Percentiles rank a stretch among this genome's conserved stretches.
phyloP scores from a whole-genome alignment of 495 filamentous ascomycete genomes.

The Aspergillus mulundensis region DNA sequence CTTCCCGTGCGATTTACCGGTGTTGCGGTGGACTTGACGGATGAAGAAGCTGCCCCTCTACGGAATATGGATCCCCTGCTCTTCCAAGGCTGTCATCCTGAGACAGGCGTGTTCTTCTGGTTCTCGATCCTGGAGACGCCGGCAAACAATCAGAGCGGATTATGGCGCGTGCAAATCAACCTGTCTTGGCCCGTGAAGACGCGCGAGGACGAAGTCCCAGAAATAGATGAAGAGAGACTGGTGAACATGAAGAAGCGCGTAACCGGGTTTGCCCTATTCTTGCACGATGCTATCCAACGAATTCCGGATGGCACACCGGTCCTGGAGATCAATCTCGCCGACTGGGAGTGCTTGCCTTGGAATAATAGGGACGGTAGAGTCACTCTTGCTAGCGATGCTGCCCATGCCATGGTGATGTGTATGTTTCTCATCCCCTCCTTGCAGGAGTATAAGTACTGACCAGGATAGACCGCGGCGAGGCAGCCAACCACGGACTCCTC shows the following conservation, averaged over 20 bases:
- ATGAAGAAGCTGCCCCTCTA: slow-evolving; percentile 35
- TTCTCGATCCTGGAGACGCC: slow-evolving; percentile 42
- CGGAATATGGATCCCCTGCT: slow-evolving; percentile 53
- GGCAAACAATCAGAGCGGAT: slow-evolving; percentile 8
- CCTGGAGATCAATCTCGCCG: slow-evolving; percentile 47
- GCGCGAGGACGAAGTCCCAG: slow-evolving; percentile 30
- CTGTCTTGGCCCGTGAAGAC: slow-evolving; percentile 31
- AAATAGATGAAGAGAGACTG: slow-evolving; percentile 34
- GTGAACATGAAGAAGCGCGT: slow-evolving; percentile 49
- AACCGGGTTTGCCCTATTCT: slow-evolving; percentile 48
- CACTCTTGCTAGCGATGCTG: slow-evolving; percentile 55
- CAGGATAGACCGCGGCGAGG: slow-evolving; percentile 46
- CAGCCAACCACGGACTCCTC: slow-evolving; percentile 52
- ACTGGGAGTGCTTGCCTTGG: slow-evolving; percentile 45
- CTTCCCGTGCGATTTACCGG: slow-evolving; percentile 26
- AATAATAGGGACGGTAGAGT: slow-evolving; percentile 45
- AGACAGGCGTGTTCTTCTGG: slow-evolving; percentile 51
- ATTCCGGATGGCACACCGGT: slow-evolving; percentile 42
- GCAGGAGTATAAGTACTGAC: background rate
- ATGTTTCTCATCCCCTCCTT: slow-evolving; percentile 15
- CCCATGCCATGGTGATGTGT: slow-evolving; percentile 63
- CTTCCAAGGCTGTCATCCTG: slow-evolving; percentile 55
- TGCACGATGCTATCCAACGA: slow-evolving; percentile 37
- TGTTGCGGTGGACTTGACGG: slow-evolving; percentile 24
- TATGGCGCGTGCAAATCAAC: slow-evolving; percentile 25